phyloP scores from a whole-genome alignment of 176 grass and related monocot genomes.

The Ensete glaucum region DNA sequence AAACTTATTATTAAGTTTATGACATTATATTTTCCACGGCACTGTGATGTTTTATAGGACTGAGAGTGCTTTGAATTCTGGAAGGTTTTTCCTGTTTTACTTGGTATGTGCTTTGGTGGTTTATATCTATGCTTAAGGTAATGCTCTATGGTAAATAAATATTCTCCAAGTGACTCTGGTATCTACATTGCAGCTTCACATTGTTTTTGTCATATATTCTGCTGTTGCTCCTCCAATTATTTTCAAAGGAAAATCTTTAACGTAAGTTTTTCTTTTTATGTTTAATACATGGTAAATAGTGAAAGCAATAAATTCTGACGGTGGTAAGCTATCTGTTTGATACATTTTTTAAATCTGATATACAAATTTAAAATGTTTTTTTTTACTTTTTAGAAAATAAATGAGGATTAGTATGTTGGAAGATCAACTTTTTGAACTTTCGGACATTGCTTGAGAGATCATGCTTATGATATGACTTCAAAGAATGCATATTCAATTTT shows the following conservation, averaged over 20 bases:
- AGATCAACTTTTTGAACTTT: neutral
- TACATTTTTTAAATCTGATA: neutral
- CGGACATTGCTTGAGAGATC: neutral
- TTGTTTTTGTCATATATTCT: constrained; percentile 75
- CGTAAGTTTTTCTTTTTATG: constrained; percentile 52
- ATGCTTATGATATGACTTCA: neutral
- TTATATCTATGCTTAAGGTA: neutral
- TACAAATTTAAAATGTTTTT: neutral
- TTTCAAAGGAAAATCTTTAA: constrained; percentile 98
- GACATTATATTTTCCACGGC: neutral
- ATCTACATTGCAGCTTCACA: constrained; percentile 62
- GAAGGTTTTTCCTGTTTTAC: constrained; percentile 93
- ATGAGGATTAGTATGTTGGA: neutral
- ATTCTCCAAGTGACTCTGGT: constrained; percentile 18
- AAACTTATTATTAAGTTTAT: neutral
- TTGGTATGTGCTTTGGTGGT: constrained; percentile 37
- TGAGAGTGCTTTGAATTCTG: constrained; percentile 89
- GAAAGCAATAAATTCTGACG: too few relatives aligned
- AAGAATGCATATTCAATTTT: neutral
- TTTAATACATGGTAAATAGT: constrained; percentile 2
- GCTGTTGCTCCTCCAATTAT: constrained; percentile 84
- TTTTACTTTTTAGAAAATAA: neutral
- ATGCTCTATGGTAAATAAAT: neutral
- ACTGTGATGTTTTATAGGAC: constrained; percentile 49
- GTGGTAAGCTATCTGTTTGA: too few relatives aligned